Evolutionary conservation across 108 stramenopile genomes (phyloP).

Genomic region (Epithemia pelagica): DNA sequence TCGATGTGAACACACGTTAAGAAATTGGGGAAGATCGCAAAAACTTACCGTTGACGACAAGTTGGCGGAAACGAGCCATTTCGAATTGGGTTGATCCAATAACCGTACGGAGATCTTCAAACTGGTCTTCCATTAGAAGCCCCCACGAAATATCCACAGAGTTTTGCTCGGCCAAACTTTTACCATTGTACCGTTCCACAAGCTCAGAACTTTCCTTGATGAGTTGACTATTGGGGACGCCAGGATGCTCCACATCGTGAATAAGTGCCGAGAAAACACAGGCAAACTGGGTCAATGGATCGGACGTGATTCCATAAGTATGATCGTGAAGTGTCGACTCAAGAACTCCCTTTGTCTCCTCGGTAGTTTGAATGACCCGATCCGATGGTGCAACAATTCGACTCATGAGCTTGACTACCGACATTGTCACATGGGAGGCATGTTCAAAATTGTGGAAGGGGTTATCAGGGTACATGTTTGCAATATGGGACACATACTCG

Average conservation of each 20-base stretch:
- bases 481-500: constrained; percentile 24
- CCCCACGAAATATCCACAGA: constrained; percentile 7
- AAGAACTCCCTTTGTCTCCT: neutral
- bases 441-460: constrained; percentile 44
- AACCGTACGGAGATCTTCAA: neutral
- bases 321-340: neutral
- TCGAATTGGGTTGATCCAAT: constrained; percentile 5
- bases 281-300: constrained; percentile 1
- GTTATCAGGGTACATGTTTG: constrained; percentile 25
- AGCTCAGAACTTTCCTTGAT: constrained; percentile 2
- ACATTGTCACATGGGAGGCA: constrained; percentile 5
- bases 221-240: constrained; percentile 5
- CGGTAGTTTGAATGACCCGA: neutral
- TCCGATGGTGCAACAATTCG: constrained; percentile 4
- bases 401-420: neutral
- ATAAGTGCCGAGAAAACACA: no score
- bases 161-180: constrained; percentile 13
- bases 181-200: neutral
- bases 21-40: no score
- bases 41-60: constrained; percentile 8
- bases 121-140: constrained; percentile 1
- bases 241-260: constrained; percentile 9
- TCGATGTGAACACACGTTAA: no score
- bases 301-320: constrained; percentile 2
- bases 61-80: neutral